These are phyloP conservation scores for Mesembryanthemum crystallinum DNA, from an alignment of 148 eudicot genomes.

Conservation along the genomic window DNA sequence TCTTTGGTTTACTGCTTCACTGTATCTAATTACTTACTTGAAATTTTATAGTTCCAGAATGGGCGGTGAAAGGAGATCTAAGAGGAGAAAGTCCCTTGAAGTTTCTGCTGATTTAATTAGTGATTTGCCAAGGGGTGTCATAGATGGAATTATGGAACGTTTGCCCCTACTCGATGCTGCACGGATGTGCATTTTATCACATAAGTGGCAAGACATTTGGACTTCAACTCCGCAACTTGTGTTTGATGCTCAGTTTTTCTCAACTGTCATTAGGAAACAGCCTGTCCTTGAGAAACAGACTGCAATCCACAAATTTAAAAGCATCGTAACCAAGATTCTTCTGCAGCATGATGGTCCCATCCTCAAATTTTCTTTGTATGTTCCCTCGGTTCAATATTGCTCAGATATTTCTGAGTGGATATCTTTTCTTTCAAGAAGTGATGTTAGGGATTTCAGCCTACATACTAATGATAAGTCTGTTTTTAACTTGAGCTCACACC, in stretches of 20 bases:
- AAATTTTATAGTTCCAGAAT: no score
- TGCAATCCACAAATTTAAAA: slow-evolving; percentile 12
- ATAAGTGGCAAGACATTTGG: slow-evolving; percentile 31
- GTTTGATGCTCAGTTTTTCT: slow-evolving; percentile 18
- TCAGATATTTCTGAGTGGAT: slow-evolving; percentile 28
- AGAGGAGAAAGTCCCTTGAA: not conserved
- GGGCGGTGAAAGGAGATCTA: not conserved
- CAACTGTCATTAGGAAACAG: not conserved
- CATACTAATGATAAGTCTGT: not conserved
- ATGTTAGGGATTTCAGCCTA: slow-evolving; percentile 23
- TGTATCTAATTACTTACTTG: no score
- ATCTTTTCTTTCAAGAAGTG: slow-evolving; percentile 27
- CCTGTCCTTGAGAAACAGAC: not conserved
- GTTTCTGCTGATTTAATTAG: not conserved
- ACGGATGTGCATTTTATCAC: slow-evolving; percentile 18
- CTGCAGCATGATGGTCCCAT: slow-evolving; percentile 26
- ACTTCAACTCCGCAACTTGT: slow-evolving; percentile 20
- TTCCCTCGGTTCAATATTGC: not conserved
- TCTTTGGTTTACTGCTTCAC: no score
- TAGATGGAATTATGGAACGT: not conserved
- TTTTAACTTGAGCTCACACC: slow-evolving; percentile 13
- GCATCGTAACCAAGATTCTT: slow-evolving; percentile 29
- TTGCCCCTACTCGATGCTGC: slow-evolving; percentile 4
- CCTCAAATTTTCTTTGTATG: slow-evolving; percentile 11
- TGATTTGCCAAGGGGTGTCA: not conserved